These are phyloP conservation scores for Verbena officinalis DNA, from an alignment of 257 asterid species.

Conservation along the genomic window DNA sequence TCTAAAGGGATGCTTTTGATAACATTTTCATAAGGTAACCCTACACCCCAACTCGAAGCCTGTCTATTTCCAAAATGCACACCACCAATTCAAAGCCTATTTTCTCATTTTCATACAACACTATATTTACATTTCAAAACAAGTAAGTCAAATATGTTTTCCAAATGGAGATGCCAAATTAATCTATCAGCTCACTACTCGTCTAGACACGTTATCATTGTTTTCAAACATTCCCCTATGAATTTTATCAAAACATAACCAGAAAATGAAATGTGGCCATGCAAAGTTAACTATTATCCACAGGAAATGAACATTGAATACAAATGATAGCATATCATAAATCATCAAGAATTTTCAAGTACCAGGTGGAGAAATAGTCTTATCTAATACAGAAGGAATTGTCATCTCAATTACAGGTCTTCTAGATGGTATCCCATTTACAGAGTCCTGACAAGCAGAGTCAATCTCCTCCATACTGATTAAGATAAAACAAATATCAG, in stretches of 20 bases:
- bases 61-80: too few species aligned
- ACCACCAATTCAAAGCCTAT: neutral
- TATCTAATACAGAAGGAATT: slow-evolving; percentile 88
- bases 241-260: neutral
- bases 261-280: neutral
- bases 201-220: neutral
- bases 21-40: neutral
- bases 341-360: slow-evolving; percentile 24
- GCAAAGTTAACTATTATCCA: neutral
- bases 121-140: neutral
- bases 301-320: slow-evolving; percentile 11
- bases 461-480: slow-evolving; percentile 84
- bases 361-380: slow-evolving; percentile 91
- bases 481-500: slow-evolving; percentile 24
- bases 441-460: slow-evolving; percentile 74
- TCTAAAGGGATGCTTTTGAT: neutral
- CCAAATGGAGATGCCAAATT: neutral
- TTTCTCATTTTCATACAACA: neutral
- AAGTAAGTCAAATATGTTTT: neutral
- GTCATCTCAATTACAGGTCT: slow-evolving; percentile 98
- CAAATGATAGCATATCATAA: slow-evolving; percentile 20
- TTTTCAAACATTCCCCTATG: neutral
- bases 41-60: too few species aligned
- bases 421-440: slow-evolving; percentile 77
- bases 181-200: neutral